These are phyloP conservation scores for Gamsiella multidivaricata DNA, from an alignment of 192 early-diverging fungal genomes.

Conservation along the genomic window DNA sequence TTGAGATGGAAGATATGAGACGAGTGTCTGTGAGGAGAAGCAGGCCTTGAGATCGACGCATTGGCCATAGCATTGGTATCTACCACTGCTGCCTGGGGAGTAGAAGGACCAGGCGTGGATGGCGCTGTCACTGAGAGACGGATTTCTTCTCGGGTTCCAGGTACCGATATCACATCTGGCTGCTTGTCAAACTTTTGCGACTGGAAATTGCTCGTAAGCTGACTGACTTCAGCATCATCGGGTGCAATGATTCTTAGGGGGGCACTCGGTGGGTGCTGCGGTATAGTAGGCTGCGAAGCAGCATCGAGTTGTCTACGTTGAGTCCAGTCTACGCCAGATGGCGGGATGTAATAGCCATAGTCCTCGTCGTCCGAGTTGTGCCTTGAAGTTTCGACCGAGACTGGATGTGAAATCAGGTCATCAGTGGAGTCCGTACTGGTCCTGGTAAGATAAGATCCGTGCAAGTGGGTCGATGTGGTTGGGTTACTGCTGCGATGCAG, in stretches of 20 bases:
- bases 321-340: conserved; percentile 1
- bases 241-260: not conserved
- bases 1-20: not conserved
- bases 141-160: not conserved
- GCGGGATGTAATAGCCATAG: not conserved
- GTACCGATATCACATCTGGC: not conserved
- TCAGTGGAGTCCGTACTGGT: conserved; percentile 39
- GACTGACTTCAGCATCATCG: conserved; percentile 2
- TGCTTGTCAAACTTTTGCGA: not conserved
- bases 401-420: conserved; percentile 23
- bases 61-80: conserved; percentile 16
- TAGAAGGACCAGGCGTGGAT: conserved; percentile 10
- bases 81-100: not conserved
- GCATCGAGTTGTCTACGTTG: conserved; percentile 1
- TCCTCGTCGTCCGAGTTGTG: conserved; percentile 43
- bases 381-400: conserved; percentile 24
- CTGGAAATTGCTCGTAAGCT: not conserved
- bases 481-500: not conserved
- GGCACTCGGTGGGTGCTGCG: conserved; percentile 20
- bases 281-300: not conserved
- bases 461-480: not conserved
- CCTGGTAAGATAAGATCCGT: conserved; percentile 23
- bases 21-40: conserved; percentile 2
- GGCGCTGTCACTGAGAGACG: conserved; percentile 2
- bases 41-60: not conserved